Evolutionary conservation across 352 stramenopile genomes (phyloP).

Genomic region (Aphanomyces stellatus): DNA sequence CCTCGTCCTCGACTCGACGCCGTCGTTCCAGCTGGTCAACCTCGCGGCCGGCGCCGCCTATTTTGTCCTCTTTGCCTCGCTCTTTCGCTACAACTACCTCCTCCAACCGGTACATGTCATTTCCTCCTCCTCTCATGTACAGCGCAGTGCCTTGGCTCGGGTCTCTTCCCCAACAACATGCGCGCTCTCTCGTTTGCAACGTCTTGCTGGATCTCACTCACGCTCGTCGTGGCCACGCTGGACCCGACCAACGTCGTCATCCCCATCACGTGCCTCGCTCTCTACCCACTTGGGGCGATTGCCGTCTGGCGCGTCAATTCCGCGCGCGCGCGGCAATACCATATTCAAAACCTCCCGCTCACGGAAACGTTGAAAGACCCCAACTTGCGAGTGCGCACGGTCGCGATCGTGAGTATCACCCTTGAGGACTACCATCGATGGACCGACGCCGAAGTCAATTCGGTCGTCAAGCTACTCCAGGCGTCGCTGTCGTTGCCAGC

Average conservation of each 20-base stretch:
- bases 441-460: neutral
- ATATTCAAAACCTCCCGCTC: conserved; percentile 5
- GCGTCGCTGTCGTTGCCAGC: neutral
- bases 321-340: neutral
- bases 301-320: conserved; percentile 1
- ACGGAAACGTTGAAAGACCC: neutral
- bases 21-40: neutral
- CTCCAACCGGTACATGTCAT: conserved; percentile 4
- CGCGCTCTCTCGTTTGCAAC: conserved; percentile 14
- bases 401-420: conserved; percentile 6
- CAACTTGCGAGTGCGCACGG: conserved; percentile 10
- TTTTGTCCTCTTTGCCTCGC: neutral
- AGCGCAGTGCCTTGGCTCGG: conserved; percentile 10
- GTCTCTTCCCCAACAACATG: conserved; percentile 17
- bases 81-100: conserved; percentile 17
- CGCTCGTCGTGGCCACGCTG: neutral
- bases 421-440: conserved; percentile 4
- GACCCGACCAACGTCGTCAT: neutral
- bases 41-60: neutral
- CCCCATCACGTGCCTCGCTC: neutral
- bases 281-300: neutral
- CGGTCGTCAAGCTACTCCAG: neutral
- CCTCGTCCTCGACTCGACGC: neutral
- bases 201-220: conserved; percentile 7
- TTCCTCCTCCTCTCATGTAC: neutral